Evolutionary conservation across 495 filamentous ascomycete species (phyloP).

Genomic region (Neurospora sp.): DNA sequence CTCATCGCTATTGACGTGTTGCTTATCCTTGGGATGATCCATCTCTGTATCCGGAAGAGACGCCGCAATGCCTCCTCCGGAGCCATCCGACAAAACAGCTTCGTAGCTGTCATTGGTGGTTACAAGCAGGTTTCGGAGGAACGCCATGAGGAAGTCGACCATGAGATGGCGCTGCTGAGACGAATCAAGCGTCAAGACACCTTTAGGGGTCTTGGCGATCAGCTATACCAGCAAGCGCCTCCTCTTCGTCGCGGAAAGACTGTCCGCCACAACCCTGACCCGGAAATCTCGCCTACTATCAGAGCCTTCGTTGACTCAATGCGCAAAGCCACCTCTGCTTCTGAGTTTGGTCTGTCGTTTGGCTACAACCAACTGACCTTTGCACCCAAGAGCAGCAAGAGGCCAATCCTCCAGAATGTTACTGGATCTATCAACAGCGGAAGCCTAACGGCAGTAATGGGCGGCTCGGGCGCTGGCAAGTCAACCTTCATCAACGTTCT

Average conservation of each 20-base stretch:
- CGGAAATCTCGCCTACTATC: conserved; percentile 24
- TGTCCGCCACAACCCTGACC: conserved; percentile 18
- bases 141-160: conserved; percentile 6
- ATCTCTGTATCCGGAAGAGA: conserved; percentile 17
- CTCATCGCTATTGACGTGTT: conserved; percentile 33
- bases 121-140: conserved; percentile 29
- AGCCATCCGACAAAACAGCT: background rate
- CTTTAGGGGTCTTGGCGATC: background rate
- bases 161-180: conserved; percentile 18
- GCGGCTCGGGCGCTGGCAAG: conserved; percentile 41
- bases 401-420: conserved; percentile 39
- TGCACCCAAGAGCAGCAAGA: conserved; percentile 28
- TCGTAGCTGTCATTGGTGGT: background rate
- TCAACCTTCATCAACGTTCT: conserved; percentile 42
- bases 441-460: conserved; percentile 40
- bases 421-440: conserved; percentile 42
- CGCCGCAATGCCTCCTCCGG: conserved; percentile 1
- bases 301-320: conserved; percentile 41
- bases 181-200: conserved; percentile 16
- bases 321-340: conserved; percentile 36
- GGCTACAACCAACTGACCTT: conserved; percentile 36
- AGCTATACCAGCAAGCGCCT: background rate
- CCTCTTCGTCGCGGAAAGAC: conserved; percentile 1
- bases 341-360: conserved; percentile 42
- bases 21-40: conserved; percentile 21